phyloP scores from a whole-genome alignment of 2,329 filamentous ascomycete genomes.

The Aspergillus fumigatiaffinis region DNA sequence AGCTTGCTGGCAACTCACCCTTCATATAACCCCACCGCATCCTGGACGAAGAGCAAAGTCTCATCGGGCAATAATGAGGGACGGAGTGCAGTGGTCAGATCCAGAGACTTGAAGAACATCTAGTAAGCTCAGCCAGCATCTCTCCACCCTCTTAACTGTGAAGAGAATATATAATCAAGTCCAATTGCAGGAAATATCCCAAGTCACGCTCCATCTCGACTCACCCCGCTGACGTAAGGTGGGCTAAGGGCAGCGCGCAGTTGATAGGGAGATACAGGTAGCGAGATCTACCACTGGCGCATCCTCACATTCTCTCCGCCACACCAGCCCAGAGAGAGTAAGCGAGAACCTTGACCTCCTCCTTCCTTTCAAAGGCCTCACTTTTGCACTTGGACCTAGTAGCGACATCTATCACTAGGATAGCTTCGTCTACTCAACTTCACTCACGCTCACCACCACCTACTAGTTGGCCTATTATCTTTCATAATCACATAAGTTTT shows the following conservation, averaged over 20 bases:
- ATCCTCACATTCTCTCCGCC: neutral
- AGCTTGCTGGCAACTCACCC: slow-evolving; percentile 59
- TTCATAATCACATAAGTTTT: neutral
- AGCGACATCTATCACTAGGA: neutral
- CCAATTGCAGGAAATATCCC: neutral
- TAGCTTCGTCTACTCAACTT: neutral
- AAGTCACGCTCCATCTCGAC: neutral
- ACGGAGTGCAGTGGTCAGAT: slow-evolving; percentile 93
- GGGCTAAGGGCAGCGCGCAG: neutral
- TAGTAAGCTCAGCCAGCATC: slow-evolving; percentile 50
- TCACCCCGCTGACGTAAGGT: neutral
- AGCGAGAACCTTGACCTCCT: neutral
- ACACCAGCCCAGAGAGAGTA: neutral
- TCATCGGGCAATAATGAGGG: slow-evolving; percentile 91
- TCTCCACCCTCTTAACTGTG: slow-evolving; percentile 10
- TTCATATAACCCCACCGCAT: slow-evolving; percentile 95
- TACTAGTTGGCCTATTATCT: neutral
- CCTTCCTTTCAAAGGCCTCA: neutral
- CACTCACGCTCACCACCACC: neutral
- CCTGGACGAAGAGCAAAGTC: slow-evolving; percentile 91
- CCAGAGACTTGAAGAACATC: slow-evolving; percentile 96
- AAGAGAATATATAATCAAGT: slow-evolving; percentile 9
- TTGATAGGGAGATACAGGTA: neutral
- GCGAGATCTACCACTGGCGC: neutral
- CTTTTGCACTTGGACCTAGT: neutral